These are phyloP conservation scores for Tolypocladium paradoxum DNA, from an alignment of 2,329 filamentous ascomycete species.

Conservation along the genomic window DNA sequence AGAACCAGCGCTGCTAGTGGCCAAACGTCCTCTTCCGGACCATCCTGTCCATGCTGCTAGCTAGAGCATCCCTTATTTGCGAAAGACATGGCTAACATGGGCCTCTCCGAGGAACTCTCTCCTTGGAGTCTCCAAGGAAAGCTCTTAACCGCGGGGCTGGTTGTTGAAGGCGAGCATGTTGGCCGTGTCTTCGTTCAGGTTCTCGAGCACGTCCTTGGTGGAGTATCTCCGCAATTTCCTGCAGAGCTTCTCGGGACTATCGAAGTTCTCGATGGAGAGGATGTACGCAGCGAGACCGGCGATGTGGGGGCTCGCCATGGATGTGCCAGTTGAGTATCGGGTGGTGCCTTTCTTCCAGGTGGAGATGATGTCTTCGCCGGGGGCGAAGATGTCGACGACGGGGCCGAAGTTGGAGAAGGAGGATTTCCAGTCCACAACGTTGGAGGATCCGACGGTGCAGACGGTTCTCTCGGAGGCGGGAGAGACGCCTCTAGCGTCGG, in stretches of 20 bases:
- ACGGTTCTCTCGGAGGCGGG: conserved; percentile 29
- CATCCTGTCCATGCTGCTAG: too few species aligned
- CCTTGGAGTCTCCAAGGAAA: too few species aligned
- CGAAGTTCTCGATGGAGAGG: conserved; percentile 39
- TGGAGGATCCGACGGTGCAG: conserved; percentile 35
- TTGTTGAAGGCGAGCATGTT: conserved; percentile 64
- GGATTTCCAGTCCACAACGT: conserved; percentile 21
- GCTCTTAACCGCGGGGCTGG: neutral
- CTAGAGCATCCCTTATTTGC: too few species aligned
- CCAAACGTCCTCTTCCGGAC: too few species aligned
- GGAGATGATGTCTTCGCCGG: conserved; percentile 24
- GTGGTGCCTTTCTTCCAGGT: conserved; percentile 14
- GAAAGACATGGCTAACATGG: too few species aligned
- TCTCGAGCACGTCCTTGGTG: conserved; percentile 61
- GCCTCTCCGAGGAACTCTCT: too few species aligned
- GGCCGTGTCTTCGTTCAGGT: conserved; percentile 68
- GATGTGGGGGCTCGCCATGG: conserved; percentile 89
- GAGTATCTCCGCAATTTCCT: conserved; percentile 42
- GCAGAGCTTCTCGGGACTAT: conserved; percentile 28
- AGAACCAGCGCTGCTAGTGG: too few species aligned
- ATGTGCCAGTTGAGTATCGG: conserved; percentile 69
- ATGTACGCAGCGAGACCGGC: conserved; percentile 81
- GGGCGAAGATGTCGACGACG: conserved; percentile 26
- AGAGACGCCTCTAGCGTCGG: conserved; percentile 28
- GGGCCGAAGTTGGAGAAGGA: conserved; percentile 34